Evolutionary conservation across 345 rosid genomes (phyloP).

Genomic region (Linum usitatissimum): DNA sequence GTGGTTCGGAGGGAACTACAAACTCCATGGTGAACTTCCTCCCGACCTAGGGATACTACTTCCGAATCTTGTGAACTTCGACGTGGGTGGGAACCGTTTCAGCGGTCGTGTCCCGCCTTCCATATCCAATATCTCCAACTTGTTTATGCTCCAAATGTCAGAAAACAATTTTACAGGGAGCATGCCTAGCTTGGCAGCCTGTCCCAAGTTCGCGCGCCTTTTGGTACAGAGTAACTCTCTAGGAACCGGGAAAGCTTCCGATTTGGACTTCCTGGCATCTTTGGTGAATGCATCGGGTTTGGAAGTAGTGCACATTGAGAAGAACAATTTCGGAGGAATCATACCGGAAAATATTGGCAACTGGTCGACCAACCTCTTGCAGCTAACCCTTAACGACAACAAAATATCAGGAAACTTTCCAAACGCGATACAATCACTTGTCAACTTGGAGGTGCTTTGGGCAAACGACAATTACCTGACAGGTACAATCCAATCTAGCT

Average conservation of each 20-base stretch:
- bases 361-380: conserved; percentile 1
- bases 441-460: conserved; percentile 2
- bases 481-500: conserved; percentile 8
- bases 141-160: neutral
- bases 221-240: neutral
- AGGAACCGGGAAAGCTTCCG: conserved; percentile 4
- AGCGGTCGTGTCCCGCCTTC: conserved; percentile 15
- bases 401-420: conserved; percentile 13
- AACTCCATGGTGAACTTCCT: conserved; percentile 11
- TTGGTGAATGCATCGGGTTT: conserved; percentile 12
- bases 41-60: conserved; percentile 4
- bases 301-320: neutral
- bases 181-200: conserved; percentile 12
- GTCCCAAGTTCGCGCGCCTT: neutral
- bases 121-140: conserved; percentile 15
- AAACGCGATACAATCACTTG: conserved; percentile 10
- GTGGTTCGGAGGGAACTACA: neutral
- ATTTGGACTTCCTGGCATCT: conserved; percentile 12
- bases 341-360: conserved; percentile 14
- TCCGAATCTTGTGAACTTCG: conserved; percentile 4
- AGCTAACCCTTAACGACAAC: neutral
- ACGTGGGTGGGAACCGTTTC: conserved; percentile 2
- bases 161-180: conserved; percentile 8
- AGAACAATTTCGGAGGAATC: conserved; percentile 10
- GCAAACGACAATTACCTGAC: neutral